Conservation (phyloP, 257 asterid species). For the Phtheirospermum japonicum region DNA sequence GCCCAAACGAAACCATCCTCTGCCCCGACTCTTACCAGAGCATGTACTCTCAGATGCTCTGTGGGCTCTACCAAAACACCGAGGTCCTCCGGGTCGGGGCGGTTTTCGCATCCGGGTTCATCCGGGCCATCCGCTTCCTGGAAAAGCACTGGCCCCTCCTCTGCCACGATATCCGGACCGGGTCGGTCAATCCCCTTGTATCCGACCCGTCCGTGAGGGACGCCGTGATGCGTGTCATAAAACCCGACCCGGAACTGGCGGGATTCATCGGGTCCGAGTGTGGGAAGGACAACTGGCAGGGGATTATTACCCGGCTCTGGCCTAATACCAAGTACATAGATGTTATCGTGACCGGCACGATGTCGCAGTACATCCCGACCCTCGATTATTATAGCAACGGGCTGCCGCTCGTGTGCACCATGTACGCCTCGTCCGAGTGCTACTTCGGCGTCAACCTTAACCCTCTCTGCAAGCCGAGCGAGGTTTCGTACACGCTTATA, state of each 20-base stretch:
- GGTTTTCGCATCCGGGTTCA: slow-evolving; percentile 90
- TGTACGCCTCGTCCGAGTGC: not conserved
- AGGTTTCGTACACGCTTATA: slow-evolving; percentile 78
- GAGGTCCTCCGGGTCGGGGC: slow-evolving; percentile 95
- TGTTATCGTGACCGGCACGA: slow-evolving; percentile 91
- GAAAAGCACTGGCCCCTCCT: slow-evolving; percentile 74
- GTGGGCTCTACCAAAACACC: slow-evolving; percentile 59
- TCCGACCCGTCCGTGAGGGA: slow-evolving; percentile 57
- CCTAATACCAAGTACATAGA: slow-evolving; percentile 84
- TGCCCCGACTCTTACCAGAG: slow-evolving; percentile 86
- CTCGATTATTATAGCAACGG: slow-evolving; percentile 79
- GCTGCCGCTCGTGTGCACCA: slow-evolving; percentile 68
- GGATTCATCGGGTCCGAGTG: slow-evolving; percentile 62
- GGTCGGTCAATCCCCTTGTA: slow-evolving; percentile 51
- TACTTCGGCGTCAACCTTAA: slow-evolving; percentile 49
- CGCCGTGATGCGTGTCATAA: slow-evolving; percentile 46
- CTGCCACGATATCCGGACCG: slow-evolving; percentile 63
- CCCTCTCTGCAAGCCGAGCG: slow-evolving; percentile 77
- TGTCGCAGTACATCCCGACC: slow-evolving; percentile 89
- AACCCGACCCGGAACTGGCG: slow-evolving; percentile 65
- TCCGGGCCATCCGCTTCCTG: slow-evolving; percentile 75
- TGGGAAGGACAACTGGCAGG: slow-evolving; percentile 57
- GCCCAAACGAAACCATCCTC: slow-evolving; percentile 83
- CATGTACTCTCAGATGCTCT: slow-evolving; percentile 95
- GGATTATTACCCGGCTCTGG: slow-evolving; percentile 81